phyloP scores from a whole-genome alignment of 73 alveolate species.

The Stentor coeruleus region DNA sequence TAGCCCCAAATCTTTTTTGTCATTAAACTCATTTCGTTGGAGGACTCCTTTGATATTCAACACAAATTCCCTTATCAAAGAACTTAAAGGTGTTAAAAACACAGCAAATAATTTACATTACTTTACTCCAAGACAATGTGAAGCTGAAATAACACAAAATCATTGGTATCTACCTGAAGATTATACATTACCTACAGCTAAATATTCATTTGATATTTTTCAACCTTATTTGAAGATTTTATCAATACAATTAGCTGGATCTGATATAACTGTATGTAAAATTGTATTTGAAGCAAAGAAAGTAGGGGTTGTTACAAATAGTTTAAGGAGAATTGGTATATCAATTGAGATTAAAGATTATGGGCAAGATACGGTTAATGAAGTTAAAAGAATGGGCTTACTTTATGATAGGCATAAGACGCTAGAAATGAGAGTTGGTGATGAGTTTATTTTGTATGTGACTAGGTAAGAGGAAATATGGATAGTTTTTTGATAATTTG shows the following conservation, averaged over 20 bases:
- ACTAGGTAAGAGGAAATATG: too few relatives aligned
- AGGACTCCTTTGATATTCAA: too few relatives aligned
- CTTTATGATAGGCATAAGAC: neutral
- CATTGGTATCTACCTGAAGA: neutral
- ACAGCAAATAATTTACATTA: neutral
- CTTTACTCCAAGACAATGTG: neutral
- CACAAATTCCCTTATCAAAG: too few relatives aligned
- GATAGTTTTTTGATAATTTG: too few relatives aligned
- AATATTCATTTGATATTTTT: too few relatives aligned
- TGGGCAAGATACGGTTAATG: neutral
- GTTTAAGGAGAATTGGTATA: neutral
- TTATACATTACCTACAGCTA: too few relatives aligned
- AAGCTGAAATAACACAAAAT: too few relatives aligned
- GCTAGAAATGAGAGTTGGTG: neutral
- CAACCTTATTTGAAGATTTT: too few relatives aligned
- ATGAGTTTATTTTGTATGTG: too few relatives aligned
- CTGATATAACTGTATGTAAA: too few relatives aligned
- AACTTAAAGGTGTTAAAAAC: neutral
- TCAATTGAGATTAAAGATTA: neutral
- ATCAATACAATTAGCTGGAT: too few relatives aligned
- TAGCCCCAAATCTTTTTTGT: neutral
- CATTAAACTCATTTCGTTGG: too few relatives aligned
- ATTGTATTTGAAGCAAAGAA: neutral
- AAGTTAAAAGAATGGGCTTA: neutral
- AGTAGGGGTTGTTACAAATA: neutral